Evolutionary conservation across 495 filamentous ascomycete genomes (phyloP).

Genomic region (Xeromyces bisporus): DNA sequence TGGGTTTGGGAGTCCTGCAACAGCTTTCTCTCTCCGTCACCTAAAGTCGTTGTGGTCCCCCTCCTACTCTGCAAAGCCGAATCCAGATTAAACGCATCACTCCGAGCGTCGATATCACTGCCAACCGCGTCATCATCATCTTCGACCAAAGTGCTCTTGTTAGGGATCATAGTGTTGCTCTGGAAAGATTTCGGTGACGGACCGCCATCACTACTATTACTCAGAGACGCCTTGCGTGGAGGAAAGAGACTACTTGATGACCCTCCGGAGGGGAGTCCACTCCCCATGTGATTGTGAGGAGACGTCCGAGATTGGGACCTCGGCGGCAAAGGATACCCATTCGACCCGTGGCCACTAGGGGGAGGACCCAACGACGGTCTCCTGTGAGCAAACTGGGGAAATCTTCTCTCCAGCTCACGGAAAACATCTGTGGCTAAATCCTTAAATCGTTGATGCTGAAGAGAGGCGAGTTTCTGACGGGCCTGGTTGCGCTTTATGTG

Average conservation of each 20-base stretch:
- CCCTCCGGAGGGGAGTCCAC: conserved; percentile 26
- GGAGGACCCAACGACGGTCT: conserved; percentile 21
- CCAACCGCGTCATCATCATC: conserved; percentile 66
- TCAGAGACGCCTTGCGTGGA: conserved; percentile 29
- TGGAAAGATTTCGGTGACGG: conserved; percentile 84
- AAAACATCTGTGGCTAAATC: conserved; percentile 93
- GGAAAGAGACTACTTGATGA: conserved; percentile 25
- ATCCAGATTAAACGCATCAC: conserved; percentile 48
- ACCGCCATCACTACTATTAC: conserved; percentile 25
- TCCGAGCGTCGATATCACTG: conserved; percentile 38
- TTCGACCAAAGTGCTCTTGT: conserved; percentile 96
- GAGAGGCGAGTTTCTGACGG: conserved; percentile 76
- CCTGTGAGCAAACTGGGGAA: conserved; percentile 57
- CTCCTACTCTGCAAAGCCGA: conserved; percentile 37
- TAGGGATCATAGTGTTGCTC: conserved; percentile 88
- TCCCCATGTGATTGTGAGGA: conserved; percentile 14
- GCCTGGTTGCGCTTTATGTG: conserved; percentile 96
- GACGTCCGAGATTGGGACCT: conserved; percentile 27
- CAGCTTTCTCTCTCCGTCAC: conserved; percentile 51
- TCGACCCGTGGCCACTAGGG: background rate
- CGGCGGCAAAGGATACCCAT: conserved; percentile 17
- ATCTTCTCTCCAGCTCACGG: conserved; percentile 79
- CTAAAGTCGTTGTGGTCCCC: conserved; percentile 31
- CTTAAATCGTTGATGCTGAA: conserved; percentile 67
- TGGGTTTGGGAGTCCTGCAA: conserved; percentile 64